Base-by-base conservation (phyloP, 1,284 basidiomycete species). In the Fomitopsis pinicola region DNA sequence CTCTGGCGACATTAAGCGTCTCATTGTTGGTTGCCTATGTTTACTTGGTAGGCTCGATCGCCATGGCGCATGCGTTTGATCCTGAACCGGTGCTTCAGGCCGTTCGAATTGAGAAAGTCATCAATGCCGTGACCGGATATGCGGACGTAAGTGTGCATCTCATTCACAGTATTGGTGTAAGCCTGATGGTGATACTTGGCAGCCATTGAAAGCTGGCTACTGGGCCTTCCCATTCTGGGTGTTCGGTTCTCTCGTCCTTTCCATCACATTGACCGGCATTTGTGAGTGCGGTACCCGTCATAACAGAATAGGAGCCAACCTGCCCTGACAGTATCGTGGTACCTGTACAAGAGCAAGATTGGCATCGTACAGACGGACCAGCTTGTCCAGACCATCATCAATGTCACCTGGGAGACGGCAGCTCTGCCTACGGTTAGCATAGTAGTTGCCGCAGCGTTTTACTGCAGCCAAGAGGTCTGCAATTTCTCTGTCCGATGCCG, bases 381-480 rank as follows among this genome's bases (percentile, higher is more conserved):
- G 61, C 76, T 77, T 12, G 68, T 84, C 8, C 63, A 72, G 33
- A 71, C 75, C 38, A 75, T 84, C 59, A 80, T 82, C 62, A 62
- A 72, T 26, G 75, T 82, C 57, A 79, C 81, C 26, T 80, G 81
- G 72, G 80, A 82, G 64, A 79, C 81, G 3, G 79, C 82, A 12
- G 71, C 76, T 15, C 69, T 81, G 38, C 82, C 82, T 2, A 76
- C 76, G 4, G 62, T 77, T 5, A 79, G 75, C 63, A 80, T 80
- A 75, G 62, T 81, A 44, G 63, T 77, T 46, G 77, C 80, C 9
- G 75, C 77, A 5, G 68, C 70, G 30, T 64, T 83, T 15, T 80
- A 78, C 63, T 75, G 79, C 63, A 72, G 72, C 12, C 68, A 69
- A 55, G 71, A 76, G 17, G 80, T 81, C 57, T 46, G 75, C 69